Evolutionary conservation across 805 yeast species (phyloP), one percentile per base, ranked within the genome.

Genomic region (Suhomyces canberraensis): DNA sequence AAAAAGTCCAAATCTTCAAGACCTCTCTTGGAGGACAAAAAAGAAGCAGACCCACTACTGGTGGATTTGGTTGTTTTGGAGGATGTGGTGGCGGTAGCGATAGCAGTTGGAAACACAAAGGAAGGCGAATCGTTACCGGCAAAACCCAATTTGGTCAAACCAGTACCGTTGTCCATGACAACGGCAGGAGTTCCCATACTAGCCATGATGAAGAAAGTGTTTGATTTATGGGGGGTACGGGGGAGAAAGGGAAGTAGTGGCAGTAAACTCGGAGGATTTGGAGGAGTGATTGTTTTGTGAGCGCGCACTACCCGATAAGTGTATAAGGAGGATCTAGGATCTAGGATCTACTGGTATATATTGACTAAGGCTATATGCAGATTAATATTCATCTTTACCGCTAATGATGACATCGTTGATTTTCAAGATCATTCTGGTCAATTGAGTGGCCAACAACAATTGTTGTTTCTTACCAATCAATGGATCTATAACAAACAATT

Each of bases 101-200:
- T 93, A 4, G 96, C 98, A 1, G 98, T 93, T 35, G 98, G 98
- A 55, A 93, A 87, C 21, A 93, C 88, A 76, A 85, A 93, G 4
- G 97, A 90, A 27, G 98, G 98, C 16, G 97, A 76, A 66, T 93
- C 98, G 60, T 93, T 93, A 39, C 98, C 98, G 50, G 98, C 98
- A 68, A 90, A 93, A 18, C 98, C 98, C 49, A 93, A 75, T 61
- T 93, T 93, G 58, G 98, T 93, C 51, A 90, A 73, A 48, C 98
- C 98, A 51, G 98, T 93, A 75, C 98, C 98, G 61, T 91, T 91
- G 74, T 88, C 96, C 96, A 89, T 89, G 60, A 89, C 95, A 71
- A 89, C 91, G 41, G 96, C 95, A 27, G 96, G 96, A 41, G 86
- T 81, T 47, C 81, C 81, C 64, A 79, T 67, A 57, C 77, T 71